Percentiles rank a stretch among this genome's conserved stretches.
These are phyloP conservation scores for Wallacemonas rigidus DNA, from an alignment of 208 protist genomes.

Conservation along the genomic window DNA sequence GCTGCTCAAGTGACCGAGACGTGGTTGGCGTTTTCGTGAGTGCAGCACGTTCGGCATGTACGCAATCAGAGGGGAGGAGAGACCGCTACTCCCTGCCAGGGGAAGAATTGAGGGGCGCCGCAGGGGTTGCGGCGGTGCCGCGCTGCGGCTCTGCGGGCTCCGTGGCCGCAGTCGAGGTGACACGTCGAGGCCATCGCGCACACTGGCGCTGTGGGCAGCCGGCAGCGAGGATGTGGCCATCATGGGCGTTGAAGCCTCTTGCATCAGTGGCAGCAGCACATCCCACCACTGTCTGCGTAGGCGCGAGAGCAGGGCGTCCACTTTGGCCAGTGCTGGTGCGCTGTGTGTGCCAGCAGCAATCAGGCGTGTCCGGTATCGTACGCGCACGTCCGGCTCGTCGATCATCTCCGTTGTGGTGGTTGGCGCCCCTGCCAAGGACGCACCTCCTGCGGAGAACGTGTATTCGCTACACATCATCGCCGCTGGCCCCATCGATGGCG, in stretches of 20 bases:
- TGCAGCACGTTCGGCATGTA: background rate
- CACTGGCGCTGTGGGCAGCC: background rate
- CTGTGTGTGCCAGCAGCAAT: slow-evolving; percentile 8
- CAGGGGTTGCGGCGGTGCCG: background rate
- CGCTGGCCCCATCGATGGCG: background rate
- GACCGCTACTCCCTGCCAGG: too few species aligned
- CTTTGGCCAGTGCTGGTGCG: slow-evolving; percentile 18
- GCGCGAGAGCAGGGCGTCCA: slow-evolving; percentile 23
- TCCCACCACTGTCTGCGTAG: slow-evolving; percentile 17
- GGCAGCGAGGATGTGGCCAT: background rate
- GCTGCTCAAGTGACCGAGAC: background rate
- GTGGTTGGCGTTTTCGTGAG: too few species aligned
- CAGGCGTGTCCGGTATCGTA: slow-evolving; percentile 39
- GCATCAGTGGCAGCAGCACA: slow-evolving; percentile 9
- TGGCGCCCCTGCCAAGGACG: background rate
- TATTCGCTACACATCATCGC: background rate
- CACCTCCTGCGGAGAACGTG: background rate
- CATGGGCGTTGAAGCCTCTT: slow-evolving; percentile 6
- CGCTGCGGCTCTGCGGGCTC: slow-evolving; percentile 1
- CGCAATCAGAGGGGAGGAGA: too few species aligned
- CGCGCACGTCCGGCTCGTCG: slow-evolving; percentile 31
- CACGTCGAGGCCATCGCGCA: slow-evolving; percentile 14
- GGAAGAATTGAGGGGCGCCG: background rate
- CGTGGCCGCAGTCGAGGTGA: slow-evolving; percentile 10
- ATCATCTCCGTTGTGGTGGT: background rate